Conservation (phyloP, 805 yeast genomes). For the Kodamaea neixiangensis region DNA sequence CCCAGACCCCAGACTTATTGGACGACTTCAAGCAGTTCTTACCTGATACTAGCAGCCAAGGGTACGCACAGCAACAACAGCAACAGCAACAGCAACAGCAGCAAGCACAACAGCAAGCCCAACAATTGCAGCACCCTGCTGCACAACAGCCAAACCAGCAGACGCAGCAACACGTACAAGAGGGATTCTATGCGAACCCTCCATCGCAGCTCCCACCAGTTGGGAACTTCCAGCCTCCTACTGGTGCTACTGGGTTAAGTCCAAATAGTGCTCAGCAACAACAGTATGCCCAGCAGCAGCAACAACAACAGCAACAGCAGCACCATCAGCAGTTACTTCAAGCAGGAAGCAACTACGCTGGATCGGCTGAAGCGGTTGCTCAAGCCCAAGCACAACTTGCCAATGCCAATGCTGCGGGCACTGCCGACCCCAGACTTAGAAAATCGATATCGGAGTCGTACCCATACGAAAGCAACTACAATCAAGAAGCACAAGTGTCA, state of each 20-base stretch:
- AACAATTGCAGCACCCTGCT: slow-evolving; percentile 12
- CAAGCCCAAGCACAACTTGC: slow-evolving; percentile 5
- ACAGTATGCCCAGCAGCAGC: slow-evolving; percentile 24
- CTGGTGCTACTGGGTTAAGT: slow-evolving; percentile 29
- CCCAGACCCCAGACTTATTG: slow-evolving; percentile 89
- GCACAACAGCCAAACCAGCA: slow-evolving; percentile 13
- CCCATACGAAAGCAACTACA: slow-evolving; percentile 33
- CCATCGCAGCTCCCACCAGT: slow-evolving; percentile 77
- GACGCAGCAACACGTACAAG: slow-evolving; percentile 15
- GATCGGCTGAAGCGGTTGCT: background rate
- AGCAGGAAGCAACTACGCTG: background rate
- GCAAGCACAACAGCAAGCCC: slow-evolving; percentile 10
- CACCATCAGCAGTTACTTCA: slow-evolving; percentile 18
- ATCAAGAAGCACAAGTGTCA: slow-evolving; percentile 51
- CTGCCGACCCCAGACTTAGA: slow-evolving; percentile 14
- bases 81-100: slow-evolving; percentile 3
- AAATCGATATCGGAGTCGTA: slow-evolving; percentile 28
- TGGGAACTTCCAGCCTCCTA: slow-evolving; percentile 80
- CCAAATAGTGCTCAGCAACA: slow-evolving; percentile 19
- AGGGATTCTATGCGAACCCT: slow-evolving; percentile 30
- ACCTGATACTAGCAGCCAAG: slow-evolving; percentile 71
- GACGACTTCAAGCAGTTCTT: slow-evolving; percentile 94
- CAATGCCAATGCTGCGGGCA: slow-evolving; percentile 3
- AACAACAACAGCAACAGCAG: slow-evolving; percentile 22
- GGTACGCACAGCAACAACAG: slow-evolving; percentile 25